Evolutionary conservation across 306 rosid species (phyloP), one percentile per base, ranked within the genome.

Genomic region (Rubus idaeus): DNA sequence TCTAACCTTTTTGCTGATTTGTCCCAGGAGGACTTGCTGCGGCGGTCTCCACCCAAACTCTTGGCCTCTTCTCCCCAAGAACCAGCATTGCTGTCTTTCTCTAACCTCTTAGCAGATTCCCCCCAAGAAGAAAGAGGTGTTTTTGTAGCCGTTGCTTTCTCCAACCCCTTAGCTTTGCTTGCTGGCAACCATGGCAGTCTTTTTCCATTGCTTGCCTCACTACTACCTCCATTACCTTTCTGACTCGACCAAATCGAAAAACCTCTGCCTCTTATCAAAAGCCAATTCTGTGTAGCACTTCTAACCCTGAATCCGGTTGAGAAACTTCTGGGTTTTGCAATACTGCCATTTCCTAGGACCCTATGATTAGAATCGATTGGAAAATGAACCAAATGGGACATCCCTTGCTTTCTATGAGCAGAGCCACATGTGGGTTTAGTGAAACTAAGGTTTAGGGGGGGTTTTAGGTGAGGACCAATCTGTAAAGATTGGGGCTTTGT

Each of bases 141-240:
- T 78, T 77, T 82, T 0, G 71, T 5, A 17, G 35, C 40, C 3
- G 66, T 20, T 41, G 55, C 79, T 53, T 72, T 82, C 68, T 70
- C 79, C 57, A 41, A 71, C 71, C 65, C 86, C 73, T 78, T 82
- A 51, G 75, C 60, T 70, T 84, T 82, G 20, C 23, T 66, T 10
- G 85, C 77, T 7, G 62, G 88, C 62, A 92, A 84, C 99, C 99
- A 95, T 68, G 99, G 97, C 51, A 88, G 89, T 35, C 68, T 65
- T 37, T 86, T 78, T 61, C 83, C 81, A 46, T 73, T 72, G 77
- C 75, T 78, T 39, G 10, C 74, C 49, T 63, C 79, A 71, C 57
- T n/a, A 61, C 83, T 71, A 66, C 56, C 76, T 63, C 46, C 81
- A 47, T 42, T 64, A 60, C 50, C 39, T 73, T 64, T 75, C 80